Percentiles rank a stretch among this genome's conserved stretches.
phyloP scores from a whole-genome alignment of 164 flowering plant genomes.

The Hamamelis virginiana region DNA sequence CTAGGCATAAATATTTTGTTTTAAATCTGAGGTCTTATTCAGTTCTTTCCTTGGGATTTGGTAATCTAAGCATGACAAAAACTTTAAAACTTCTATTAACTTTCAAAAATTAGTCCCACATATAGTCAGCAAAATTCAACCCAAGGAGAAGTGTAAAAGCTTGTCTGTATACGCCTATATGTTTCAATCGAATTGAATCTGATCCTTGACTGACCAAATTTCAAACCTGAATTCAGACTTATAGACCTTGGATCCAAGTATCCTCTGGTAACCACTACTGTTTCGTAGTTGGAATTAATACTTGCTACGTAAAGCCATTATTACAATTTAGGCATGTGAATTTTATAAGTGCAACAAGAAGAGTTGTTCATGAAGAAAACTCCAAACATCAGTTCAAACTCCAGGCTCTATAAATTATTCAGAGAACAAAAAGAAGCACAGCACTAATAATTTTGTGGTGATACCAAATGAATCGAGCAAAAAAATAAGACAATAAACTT shows the following conservation, averaged over 20 bases:
- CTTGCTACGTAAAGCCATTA: not conserved
- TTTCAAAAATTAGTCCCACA: not conserved
- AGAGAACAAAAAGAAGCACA: not conserved
- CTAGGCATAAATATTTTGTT: not conserved
- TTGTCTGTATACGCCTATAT: not conserved
- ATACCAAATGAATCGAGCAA: not conserved
- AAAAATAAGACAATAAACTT: not conserved
- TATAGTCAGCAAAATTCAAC: not conserved
- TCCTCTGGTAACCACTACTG: no score
- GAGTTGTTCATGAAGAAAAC: not conserved
- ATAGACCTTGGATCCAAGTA: no score
- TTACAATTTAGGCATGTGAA: not conserved
- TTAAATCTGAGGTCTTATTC: not conserved
- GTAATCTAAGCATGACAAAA: not conserved
- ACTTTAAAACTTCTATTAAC: not conserved
- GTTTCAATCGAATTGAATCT: no score
- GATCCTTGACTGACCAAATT: no score
- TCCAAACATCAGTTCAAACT: not conserved
- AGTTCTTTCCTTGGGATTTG: not conserved
- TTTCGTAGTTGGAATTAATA: not conserved
- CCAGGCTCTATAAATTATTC: not conserved
- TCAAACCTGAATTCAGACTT: no score
- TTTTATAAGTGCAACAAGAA: not conserved
- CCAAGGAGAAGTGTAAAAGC: not conserved
- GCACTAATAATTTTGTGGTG: not conserved